A percentile compares a stretch with the other conserved stretches of the same genome.
Conservation (phyloP, 2,329 filamentous ascomycete genomes). For the Alternaria sp. region DNA sequence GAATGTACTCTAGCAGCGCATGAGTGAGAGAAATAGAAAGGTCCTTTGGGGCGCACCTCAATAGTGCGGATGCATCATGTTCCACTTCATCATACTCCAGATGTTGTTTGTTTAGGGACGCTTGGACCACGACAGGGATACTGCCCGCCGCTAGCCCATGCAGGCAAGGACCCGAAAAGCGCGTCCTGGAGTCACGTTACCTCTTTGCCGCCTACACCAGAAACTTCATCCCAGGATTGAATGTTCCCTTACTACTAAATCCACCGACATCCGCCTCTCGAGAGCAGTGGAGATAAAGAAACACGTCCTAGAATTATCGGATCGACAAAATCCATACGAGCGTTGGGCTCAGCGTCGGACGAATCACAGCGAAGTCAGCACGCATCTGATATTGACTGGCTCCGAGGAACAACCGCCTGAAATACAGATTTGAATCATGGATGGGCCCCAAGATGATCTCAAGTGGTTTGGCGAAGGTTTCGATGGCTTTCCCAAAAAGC, state of each 20-base stretch:
- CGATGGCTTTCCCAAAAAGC: constrained; percentile 67
- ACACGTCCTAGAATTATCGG: not conserved
- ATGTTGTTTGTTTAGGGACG: constrained; percentile 29
- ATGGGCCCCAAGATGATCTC: constrained; percentile 58
- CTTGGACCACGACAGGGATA: constrained; percentile 18
- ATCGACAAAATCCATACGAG: not conserved
- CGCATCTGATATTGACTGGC: too few relatives aligned
- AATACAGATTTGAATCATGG: too few relatives aligned
- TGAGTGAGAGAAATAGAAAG: constrained; percentile 37
- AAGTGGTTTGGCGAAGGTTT: constrained; percentile 72
- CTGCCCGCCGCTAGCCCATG: constrained; percentile 12
- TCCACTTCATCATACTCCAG: constrained; percentile 12
- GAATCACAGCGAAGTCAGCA: not conserved
- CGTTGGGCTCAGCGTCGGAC: not conserved
- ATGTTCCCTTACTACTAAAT: not conserved
- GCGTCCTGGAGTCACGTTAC: constrained; percentile 26
- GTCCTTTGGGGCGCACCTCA: constrained; percentile 18
- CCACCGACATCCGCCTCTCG: not conserved
- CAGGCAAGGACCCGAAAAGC: constrained; percentile 22
- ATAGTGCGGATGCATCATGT: constrained; percentile 9
- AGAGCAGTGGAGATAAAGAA: not conserved
- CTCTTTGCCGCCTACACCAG: constrained; percentile 21
- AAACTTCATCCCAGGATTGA: not conserved
- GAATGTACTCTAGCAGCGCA: constrained; percentile 31
- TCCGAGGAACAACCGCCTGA: too few relatives aligned